phyloP scores from a whole-genome alignment of 2,329 filamentous ascomycete genomes.

The Neonectria ditissima region DNA sequence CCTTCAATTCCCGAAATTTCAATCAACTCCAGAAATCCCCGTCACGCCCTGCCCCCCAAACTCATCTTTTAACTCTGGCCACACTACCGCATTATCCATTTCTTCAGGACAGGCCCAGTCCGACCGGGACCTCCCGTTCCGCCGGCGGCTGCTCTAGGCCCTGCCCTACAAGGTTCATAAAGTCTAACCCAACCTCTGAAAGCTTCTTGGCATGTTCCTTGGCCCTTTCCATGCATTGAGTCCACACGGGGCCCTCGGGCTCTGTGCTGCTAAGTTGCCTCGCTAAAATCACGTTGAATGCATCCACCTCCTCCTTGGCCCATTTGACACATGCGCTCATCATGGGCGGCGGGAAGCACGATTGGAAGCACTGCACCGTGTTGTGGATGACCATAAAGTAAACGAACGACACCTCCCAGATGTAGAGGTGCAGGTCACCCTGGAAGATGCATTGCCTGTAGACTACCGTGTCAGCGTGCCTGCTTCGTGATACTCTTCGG shows the following conservation, averaged over 20 bases:
- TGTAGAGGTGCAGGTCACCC: constrained; percentile 90
- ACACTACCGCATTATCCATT: constrained; percentile 1
- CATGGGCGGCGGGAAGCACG: constrained; percentile 85
- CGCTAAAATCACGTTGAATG: constrained; percentile 85
- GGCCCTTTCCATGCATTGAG: constrained; percentile 84
- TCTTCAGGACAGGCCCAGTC: constrained; percentile 47
- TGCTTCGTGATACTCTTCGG: no score
- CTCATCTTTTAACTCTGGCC: constrained; percentile 6
- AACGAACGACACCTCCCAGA: constrained; percentile 94
- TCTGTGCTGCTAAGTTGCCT: constrained; percentile 91
- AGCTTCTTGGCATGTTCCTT: constrained; percentile 84
- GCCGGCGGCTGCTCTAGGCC: constrained; percentile 54
- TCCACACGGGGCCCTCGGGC: constrained; percentile 79
- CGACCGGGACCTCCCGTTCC: constrained; percentile 36
- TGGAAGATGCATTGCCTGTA: constrained; percentile 92
- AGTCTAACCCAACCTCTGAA: constrained; percentile 89
- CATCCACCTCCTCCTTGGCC: constrained; percentile 95
- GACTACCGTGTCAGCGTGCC: constrained; percentile 24
- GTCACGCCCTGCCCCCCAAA: constrained; percentile 3
- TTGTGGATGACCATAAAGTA: constrained; percentile 96
- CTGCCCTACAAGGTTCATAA: constrained; percentile 81
- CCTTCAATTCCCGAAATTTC: constrained; percentile 12
- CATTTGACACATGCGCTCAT: constrained; percentile 97
- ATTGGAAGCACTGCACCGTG: constrained; percentile 89
- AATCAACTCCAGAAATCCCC: constrained; percentile 2